Percentiles rank a stretch among this genome's conserved stretches.
These are phyloP conservation scores for Scedosporium minutisporum DNA, from an alignment of 2,329 filamentous ascomycete species.

Conservation along the genomic window DNA sequence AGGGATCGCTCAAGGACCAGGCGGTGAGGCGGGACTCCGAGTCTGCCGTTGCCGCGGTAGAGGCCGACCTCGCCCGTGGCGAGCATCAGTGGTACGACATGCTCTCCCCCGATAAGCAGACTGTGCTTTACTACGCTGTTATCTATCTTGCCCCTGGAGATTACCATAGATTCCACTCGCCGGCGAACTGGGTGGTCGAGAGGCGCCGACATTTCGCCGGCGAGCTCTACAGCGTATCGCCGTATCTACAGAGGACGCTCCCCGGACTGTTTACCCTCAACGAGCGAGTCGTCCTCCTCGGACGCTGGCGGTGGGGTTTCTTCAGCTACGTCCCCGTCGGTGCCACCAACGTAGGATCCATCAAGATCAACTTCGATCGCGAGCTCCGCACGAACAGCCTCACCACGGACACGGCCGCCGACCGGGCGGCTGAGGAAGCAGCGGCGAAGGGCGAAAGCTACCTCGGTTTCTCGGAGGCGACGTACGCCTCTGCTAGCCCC, in stretches of 20 bases:
- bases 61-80: slow-evolving; percentile 69
- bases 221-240: slow-evolving; percentile 89
- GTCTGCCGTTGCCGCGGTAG: slow-evolving; percentile 72
- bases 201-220: slow-evolving; percentile 93
- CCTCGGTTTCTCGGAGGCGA: slow-evolving; percentile 86
- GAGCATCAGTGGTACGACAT: slow-evolving; percentile 62
- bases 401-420: slow-evolving; percentile 84
- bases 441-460: slow-evolving; percentile 68
- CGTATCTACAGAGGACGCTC: slow-evolving; percentile 84
- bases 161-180: slow-evolving; percentile 97
- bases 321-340: slow-evolving; percentile 94
- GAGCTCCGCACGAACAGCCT: slow-evolving; percentile 90
- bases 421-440: slow-evolving; percentile 74
- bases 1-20: slow-evolving; percentile 57
- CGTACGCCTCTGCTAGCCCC: slow-evolving; percentile 67
- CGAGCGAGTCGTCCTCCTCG: slow-evolving; percentile 86
- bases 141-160: slow-evolving; percentile 95
- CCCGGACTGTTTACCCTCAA: slow-evolving; percentile 95
- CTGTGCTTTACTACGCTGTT: slow-evolving; percentile 82
- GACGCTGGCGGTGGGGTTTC: slow-evolving; percentile 94
- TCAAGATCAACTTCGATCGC: slow-evolving; percentile 92
- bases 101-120: slow-evolving; percentile 51
- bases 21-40: slow-evolving; percentile 53
- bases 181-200: slow-evolving; percentile 90
- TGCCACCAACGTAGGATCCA: slow-evolving; percentile 93